Evolutionary conservation across 1,139 yeast genomes (phyloP).

Genomic region (Hyphopichia pseudoburtonii): DNA sequence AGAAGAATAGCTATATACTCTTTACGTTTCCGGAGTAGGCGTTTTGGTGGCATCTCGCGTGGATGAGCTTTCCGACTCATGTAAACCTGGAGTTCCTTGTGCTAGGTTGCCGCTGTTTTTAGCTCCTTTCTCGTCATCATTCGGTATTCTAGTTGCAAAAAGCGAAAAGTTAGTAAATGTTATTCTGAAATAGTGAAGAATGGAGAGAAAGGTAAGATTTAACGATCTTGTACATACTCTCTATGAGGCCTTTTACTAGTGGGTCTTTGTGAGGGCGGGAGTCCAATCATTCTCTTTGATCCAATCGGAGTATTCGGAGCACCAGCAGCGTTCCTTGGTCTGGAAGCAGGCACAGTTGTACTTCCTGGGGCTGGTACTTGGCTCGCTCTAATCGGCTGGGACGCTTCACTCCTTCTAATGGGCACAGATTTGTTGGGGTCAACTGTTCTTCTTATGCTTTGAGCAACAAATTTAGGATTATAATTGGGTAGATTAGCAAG

Average conservation of each 20-base stretch:
- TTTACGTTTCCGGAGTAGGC: too few relatives aligned
- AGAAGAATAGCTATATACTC: too few relatives aligned
- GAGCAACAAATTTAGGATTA: constrained; percentile 52
- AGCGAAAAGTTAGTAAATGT: too few relatives aligned
- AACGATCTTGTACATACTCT: constrained; percentile 5
- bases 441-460: constrained; percentile 51
- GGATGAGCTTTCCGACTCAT: too few relatives aligned
- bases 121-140: neutral
- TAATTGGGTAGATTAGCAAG: constrained; percentile 35
- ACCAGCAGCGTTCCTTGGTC: constrained; percentile 9
- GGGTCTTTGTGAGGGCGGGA: constrained; percentile 34
- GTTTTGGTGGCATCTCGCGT: too few relatives aligned
- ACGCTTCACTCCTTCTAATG: constrained; percentile 40
- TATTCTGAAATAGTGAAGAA: too few relatives aligned
- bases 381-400: constrained; percentile 1
- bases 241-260: neutral
- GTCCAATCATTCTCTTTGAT: constrained; percentile 29
- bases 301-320: constrained; percentile 12
- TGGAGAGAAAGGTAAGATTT: too few relatives aligned
- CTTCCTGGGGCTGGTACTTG: constrained; percentile 5
- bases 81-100: too few relatives aligned
- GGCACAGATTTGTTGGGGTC: constrained; percentile 64
- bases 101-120: too few relatives aligned
- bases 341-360: constrained; percentile 6
- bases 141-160: neutral